Base-by-base conservation (phyloP, 768 basidiomycete genomes). In the Tulasnella sp. region DNA sequence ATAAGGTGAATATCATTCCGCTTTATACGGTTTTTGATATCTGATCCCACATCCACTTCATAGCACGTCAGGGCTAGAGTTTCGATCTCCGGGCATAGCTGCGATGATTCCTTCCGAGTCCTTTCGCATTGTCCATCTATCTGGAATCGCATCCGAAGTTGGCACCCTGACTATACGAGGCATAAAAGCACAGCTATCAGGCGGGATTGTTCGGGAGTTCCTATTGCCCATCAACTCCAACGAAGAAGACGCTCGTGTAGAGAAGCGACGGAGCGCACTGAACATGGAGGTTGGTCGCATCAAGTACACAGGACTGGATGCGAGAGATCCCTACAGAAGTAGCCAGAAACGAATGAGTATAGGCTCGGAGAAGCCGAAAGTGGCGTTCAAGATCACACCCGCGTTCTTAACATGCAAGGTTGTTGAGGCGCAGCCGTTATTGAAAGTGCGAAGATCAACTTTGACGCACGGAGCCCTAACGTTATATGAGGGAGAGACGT, bases 401-500 rank as follows among this genome's bases (percentile, higher is more conserved):
- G 21, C 60, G 63, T 93, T 86, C 67, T 68, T 93, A 66, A 82
- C 92, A 66, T 93, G 85, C 70, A 75, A 78, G 38, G 89, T 97
- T 19, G 81, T 94, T 19, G 83, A 85, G 1, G 84, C 90, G 65
- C 89, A 92, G 66, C 96, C 96, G 8, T 70, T 92, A 30, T 73
- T 98, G 56, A 81, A 90, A 62, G 85, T 99, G 68, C 78, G 88
- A 57, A 76, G 88, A 67, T 88, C 85, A 15, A 90, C 88, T n/a
- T 73, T 96, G 21, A 93, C 87, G 1, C 92, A 96, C 65, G 92
- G 91, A 1, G 91, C 93, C 0, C 73, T 97, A 24, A 94, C 96
- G 90, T 74, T 98, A 52, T 97, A 94, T 67, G 81, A 94, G 49
- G 96, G 96, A 31, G 96, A 99, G 74, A 83, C 73, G 93, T 92